These are phyloP conservation scores for Amyloporia xantha DNA, from an alignment of 768 basidiomycete species.

Conservation along the genomic window DNA sequence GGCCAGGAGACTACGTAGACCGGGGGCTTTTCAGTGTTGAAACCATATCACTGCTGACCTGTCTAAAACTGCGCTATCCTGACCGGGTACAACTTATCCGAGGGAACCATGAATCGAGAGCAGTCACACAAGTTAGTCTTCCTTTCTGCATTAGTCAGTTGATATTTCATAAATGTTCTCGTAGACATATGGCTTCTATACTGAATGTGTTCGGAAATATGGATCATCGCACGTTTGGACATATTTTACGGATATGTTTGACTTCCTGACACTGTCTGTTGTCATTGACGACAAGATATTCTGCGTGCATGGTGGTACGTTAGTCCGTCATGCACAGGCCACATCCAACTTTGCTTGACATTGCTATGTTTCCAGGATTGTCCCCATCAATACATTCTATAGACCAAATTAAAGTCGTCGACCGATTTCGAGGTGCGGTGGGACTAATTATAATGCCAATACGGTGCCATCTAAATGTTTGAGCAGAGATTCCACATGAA, in stretches of 20 bases:
- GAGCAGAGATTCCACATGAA: constrained; percentile 95
- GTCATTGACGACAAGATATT: constrained; percentile 99
- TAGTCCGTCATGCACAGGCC: neutral
- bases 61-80: constrained; percentile 94
- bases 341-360: constrained; percentile 3
- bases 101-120: constrained; percentile 96
- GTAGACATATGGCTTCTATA: constrained; percentile 98
- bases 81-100: constrained; percentile 94
- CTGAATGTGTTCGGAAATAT: constrained; percentile 96
- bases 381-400: constrained; percentile 98
- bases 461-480: too few species aligned
- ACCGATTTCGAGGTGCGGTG: constrained; percentile 97
- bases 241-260: constrained; percentile 99
- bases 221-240: constrained; percentile 96
- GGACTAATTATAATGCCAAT: too few species aligned
- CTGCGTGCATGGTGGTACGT: constrained; percentile 93
- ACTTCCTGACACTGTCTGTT: constrained; percentile 93
- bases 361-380: constrained; percentile 48
- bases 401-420: constrained; percentile 98
- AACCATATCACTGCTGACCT: constrained; percentile 94
- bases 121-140: constrained; percentile 87
- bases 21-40: constrained; percentile 97
- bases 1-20: constrained; percentile 96
- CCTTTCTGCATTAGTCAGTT: neutral
- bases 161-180: constrained; percentile 15